These are phyloP conservation scores for Tagetes patula DNA, from an alignment of 129 eudicot genomes.

Conservation along the genomic window DNA sequence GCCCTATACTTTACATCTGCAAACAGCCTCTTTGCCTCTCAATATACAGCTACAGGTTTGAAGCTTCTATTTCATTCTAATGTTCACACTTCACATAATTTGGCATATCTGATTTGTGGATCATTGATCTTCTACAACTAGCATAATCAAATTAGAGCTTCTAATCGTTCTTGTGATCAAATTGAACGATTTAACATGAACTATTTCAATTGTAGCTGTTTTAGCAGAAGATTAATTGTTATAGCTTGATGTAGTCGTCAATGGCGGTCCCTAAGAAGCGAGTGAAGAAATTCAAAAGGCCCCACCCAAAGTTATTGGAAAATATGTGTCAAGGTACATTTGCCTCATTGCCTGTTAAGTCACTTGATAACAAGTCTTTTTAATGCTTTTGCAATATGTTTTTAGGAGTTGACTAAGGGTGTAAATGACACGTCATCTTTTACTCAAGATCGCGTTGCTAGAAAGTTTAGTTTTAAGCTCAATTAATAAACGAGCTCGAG, in stretches of 20 bases:
- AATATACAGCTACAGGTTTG: background rate
- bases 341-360: background rate
- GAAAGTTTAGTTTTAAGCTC: no score
- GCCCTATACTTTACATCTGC: background rate
- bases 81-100: background rate
- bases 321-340: background rate
- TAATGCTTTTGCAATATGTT: no score
- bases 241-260: background rate
- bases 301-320: background rate
- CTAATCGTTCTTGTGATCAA: background rate
- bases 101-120: background rate
- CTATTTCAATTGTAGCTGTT: background rate
- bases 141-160: background rate
- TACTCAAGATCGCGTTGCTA: no score
- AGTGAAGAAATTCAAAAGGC: background rate
- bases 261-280: slow-evolving; percentile 7
- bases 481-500: no score
- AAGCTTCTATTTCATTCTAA: background rate
- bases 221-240: background rate
- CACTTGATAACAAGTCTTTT: background rate
- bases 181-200: background rate
- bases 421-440: no score
- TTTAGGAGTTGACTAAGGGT: no score
- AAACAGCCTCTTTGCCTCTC: background rate
- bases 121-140: background rate